Evolutionary conservation across 2,329 filamentous ascomycete genomes (phyloP).

Genomic region (Phaeophleospora eucalypticola): DNA sequence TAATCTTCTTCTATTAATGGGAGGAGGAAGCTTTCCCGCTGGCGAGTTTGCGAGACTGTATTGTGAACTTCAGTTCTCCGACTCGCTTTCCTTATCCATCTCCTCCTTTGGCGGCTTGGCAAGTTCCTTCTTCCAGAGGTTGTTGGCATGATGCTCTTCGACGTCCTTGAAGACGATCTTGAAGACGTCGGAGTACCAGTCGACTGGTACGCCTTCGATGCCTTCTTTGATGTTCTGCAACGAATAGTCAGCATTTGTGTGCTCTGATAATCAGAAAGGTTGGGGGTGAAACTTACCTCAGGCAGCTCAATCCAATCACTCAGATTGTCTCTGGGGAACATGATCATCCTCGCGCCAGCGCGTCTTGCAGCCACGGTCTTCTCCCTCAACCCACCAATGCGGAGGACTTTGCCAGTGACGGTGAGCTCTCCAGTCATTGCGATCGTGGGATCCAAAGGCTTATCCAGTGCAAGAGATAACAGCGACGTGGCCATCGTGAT

Average conservation of each 20-base stretch:
- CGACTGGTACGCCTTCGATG: slow-evolving; percentile 83
- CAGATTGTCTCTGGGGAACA: slow-evolving; percentile 93
- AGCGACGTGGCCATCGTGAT: slow-evolving; percentile 98
- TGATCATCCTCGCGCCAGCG: slow-evolving; percentile 85
- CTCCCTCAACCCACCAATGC: slow-evolving; percentile 89
- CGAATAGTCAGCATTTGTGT: slow-evolving; percentile 10
- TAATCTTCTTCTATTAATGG: no score
- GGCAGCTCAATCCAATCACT: slow-evolving; percentile 97
- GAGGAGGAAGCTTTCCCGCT: no score
- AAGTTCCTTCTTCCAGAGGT: slow-evolving; percentile 63
- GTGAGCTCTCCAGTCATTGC: slow-evolving; percentile 98
- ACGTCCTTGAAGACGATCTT: slow-evolving; percentile 81
- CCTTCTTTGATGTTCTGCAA: slow-evolving; percentile 93
- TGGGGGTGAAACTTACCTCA: slow-evolving; percentile 63
- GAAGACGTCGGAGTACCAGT: slow-evolving; percentile 94
- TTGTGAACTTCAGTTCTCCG: slow-evolving; percentile 2
- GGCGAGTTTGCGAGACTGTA: slow-evolving; percentile 5
- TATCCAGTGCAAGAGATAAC: slow-evolving; percentile 76
- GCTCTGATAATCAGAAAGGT: slow-evolving; percentile 1
- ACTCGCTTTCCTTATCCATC: slow-evolving; percentile 27
- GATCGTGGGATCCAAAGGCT: slow-evolving; percentile 74
- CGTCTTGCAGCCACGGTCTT: slow-evolving; percentile 94
- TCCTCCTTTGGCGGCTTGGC: slow-evolving; percentile 55
- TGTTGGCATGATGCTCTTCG: slow-evolving; percentile 68
- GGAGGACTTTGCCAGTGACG: slow-evolving; percentile 89